Base-by-base conservation (phyloP, 2,329 filamentous ascomycete species). In the Diaporthe capsici region DNA sequence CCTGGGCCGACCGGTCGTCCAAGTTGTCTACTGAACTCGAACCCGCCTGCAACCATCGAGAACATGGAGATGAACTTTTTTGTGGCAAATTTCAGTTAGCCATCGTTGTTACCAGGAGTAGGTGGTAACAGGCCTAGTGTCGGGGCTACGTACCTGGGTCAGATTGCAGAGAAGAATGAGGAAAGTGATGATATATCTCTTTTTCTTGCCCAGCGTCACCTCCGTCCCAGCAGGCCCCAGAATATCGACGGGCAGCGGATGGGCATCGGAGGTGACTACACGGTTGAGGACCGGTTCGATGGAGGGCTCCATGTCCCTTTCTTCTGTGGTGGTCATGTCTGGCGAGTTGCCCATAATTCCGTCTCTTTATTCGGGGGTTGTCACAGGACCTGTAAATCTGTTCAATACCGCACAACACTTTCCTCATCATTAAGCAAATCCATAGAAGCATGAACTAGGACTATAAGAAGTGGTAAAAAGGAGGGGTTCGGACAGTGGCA, bases 11-110 rank as follows among this genome's bases (percentile, higher is more conserved):
- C 55, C 28, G 55, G 55, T 22, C 55, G 55, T 34, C 55, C 55
- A 37, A 58, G 55, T 13, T 58, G 55, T 37, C 55, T 58, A 28
- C 55, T 58, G 17, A 58, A 58, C 55, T 58, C 55, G 55, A 58
- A 34, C 2, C 55, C 55, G 15, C 55, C 55, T 22, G 55, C 55
- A 20, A 58, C 28, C 4, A 31, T 58, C 28, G 55, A 58, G 55
- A 58, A 58, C 55, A 58, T 58, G 55, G 55, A 58, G 7, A 22
- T 31, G 17, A 58, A 58, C 28, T 58, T 34, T 58, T 9, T 34
- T 12, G 31, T 58, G 28, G 55, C 12, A 20, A 22, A 10, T 7
- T 22, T 8, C 9, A 8, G 31, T 58, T 17, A 58, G 55, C 17
- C 7, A 34, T 20, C 5, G 1, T 58, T 3, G 7, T 4, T 3